These are phyloP conservation scores for Penicillium diatomitis DNA, from an alignment of 495 filamentous ascomycete genomes.

Conservation along the genomic window DNA sequence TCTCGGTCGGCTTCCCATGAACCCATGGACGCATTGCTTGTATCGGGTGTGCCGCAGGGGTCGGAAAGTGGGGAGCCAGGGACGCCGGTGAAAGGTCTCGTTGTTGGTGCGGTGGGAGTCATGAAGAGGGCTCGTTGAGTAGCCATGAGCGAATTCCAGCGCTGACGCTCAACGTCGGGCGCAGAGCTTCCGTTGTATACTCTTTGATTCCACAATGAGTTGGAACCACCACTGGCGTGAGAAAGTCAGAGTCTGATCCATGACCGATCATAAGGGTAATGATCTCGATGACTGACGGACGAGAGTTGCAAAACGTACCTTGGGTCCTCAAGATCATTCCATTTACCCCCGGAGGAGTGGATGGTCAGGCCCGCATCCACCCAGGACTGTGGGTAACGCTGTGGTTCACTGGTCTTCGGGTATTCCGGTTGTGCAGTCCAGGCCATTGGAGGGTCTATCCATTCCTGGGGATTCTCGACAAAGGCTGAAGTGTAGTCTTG, in stretches of 20 bases:
- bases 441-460: not conserved
- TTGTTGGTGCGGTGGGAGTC: constrained; percentile 8
- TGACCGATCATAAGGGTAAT: no score
- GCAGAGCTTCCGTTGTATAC: not conserved
- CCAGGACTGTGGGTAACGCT: constrained; percentile 8
- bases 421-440: constrained; percentile 1
- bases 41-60: constrained; percentile 18
- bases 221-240: no score
- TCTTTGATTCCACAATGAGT: no score
- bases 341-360: not conserved
- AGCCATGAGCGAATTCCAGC: constrained; percentile 16
- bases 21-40: constrained; percentile 11
- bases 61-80: constrained; percentile 14
- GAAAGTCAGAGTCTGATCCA: no score
- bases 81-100: not conserved
- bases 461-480: not conserved
- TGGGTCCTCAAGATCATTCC: not conserved
- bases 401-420: not conserved
- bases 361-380: constrained; percentile 9
- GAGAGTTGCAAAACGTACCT: not conserved
- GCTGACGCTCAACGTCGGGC: constrained; percentile 4
- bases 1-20: constrained; percentile 18
- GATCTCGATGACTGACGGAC: no score
- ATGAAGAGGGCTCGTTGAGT: constrained; percentile 32
- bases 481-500: not conserved